A percentile compares a stretch with the other conserved stretches of the same genome.
These are phyloP conservation scores for Cryptosporidium sp. DNA, from an alignment of 169 alveolate genomes.

Conservation along the genomic window DNA sequence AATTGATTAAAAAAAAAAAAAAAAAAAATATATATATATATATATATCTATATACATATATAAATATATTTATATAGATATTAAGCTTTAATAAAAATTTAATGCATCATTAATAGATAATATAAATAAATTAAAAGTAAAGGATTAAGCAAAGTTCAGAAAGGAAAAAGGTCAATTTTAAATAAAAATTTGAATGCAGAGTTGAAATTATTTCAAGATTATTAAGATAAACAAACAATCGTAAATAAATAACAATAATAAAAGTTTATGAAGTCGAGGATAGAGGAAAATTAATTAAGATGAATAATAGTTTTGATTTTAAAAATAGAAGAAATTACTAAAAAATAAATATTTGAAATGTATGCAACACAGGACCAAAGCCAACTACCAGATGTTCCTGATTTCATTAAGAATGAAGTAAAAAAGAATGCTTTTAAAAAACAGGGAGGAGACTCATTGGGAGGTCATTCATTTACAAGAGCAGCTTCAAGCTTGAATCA, in stretches of 20 bases:
- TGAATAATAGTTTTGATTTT: not conserved
- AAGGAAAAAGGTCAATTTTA: not conserved
- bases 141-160: too few species aligned
- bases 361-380: constrained; percentile 2
- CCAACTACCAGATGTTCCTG: constrained; percentile 34
- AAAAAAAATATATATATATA: not conserved
- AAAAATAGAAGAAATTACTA: not conserved
- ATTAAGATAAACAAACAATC: too few species aligned
- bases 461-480: constrained; percentile 51
- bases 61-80: not conserved
- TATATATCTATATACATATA: too few species aligned
- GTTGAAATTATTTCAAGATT: too few species aligned
- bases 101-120: not conserved
- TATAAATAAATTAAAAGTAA: not conserved
- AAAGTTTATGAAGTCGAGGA: too few species aligned
- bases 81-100: not conserved
- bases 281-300: not conserved
- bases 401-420: constrained; percentile 31
- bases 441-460: constrained; percentile 30
- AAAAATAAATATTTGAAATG: not conserved
- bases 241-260: too few species aligned
- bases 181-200: not conserved
- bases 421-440: constrained; percentile 4
- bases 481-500: constrained; percentile 52
- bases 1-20: not conserved